Base-by-base conservation (phyloP, 2,329 filamentous ascomycete species). In the Helicocarpus griseus region DNA sequence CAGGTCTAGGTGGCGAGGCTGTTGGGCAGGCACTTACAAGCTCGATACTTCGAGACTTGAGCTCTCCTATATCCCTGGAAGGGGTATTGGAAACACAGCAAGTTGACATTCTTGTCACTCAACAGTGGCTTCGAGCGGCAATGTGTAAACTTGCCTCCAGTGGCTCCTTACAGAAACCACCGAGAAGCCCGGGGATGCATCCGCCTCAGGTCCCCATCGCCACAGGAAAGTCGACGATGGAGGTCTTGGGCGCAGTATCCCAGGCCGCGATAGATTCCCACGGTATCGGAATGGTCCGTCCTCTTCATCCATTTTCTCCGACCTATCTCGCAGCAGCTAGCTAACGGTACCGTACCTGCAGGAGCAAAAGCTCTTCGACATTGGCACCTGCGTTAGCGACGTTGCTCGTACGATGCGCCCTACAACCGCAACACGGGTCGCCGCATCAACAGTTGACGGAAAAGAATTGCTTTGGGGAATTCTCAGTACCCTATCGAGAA, bases 211-310 rank as follows among this genome's bases (percentile, higher is more conserved):
- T 83, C 50, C 79, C 83, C 1, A 74, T 83, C 9, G 73, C 82
- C 50, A 77, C 86, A 54, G 76, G 82, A 0, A 76, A 80, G 48
- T 82, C 87, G 50, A 63, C 87, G 13, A 73, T 80, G 57, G 77
- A 77, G 7, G 81, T 90, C 68, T 83, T 86, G 4, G 80, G 82
- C 2, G 81, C 85, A 50, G 88, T 93, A 60, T 86, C 86, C 0
- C 82, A 83, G 48, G 79, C 84, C 53, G 82, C 83, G 31, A 83
- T 89, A 67, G 87, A 91, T 57, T 74, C 90, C 2, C 77, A 91
- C 57, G 85, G 85, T 26, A 81, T 87, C 36, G 85, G 85, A 49
- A 72, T 94, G 67, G 85, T 87, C 71, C 66, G 81, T 73, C 19
- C 17, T n/a, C 26, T 22, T 19, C 40, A 35, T 24, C 33, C 43